Percentiles rank a stretch among this genome's conserved stretches.
Evolutionary conservation across 2,329 filamentous ascomycete species (phyloP).

Genomic region (Trichoderma koningiopsis): DNA sequence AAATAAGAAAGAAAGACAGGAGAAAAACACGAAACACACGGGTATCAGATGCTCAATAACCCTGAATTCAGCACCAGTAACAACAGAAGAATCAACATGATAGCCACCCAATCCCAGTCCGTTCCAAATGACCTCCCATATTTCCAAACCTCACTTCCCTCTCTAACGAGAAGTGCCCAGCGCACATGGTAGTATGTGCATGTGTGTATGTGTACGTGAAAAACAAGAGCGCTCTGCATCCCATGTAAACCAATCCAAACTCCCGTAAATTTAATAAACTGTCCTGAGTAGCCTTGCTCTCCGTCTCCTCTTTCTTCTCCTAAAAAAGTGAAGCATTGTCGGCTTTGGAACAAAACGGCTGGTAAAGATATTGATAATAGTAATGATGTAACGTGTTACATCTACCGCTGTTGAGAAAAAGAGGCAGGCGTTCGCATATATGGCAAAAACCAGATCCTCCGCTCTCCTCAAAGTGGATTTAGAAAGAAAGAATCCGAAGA

Average conservation of each 20-base stretch:
- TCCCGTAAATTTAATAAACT: not conserved
- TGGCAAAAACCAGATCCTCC: not conserved
- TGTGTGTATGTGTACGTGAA: not conserved
- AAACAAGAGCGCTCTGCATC: constrained; percentile 15
- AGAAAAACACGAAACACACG: constrained; percentile 28
- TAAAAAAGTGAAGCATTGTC: not conserved
- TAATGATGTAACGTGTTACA: not conserved
- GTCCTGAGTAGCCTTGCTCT: not conserved
- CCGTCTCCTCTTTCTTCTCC: not conserved
- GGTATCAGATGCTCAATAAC: constrained; percentile 42
- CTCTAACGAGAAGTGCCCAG: not conserved
- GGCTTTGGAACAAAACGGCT: not conserved
- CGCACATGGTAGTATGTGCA: not conserved
- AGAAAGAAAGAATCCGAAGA: not conserved
- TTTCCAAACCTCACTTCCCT: not conserved
- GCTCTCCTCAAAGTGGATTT: not conserved
- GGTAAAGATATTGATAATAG: not conserved
- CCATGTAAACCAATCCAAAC: constrained; percentile 11
- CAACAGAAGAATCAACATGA: constrained; percentile 18
- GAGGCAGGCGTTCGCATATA: not conserved
- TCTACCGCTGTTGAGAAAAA: not conserved
- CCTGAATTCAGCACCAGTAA: constrained; percentile 30
- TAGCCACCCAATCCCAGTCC: not conserved
- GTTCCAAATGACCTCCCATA: not conserved
- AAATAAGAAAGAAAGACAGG: constrained; percentile 26